Percentiles rank a stretch among this genome's conserved stretches.
Evolutionary conservation across 2,329 filamentous ascomycete species (phyloP).

Genomic region (Plenodomus lindquistii): DNA sequence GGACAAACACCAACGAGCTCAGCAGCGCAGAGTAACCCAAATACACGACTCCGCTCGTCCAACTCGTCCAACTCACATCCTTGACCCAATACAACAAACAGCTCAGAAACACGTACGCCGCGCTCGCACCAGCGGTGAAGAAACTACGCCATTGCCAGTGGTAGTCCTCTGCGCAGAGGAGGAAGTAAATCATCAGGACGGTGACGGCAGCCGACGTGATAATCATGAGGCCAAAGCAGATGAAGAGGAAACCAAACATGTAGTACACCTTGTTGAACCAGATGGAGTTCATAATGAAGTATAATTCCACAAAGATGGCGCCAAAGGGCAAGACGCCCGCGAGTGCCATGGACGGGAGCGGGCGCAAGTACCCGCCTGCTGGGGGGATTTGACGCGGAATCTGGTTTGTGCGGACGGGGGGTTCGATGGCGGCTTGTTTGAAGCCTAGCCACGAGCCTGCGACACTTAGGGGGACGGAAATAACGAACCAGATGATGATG

Average conservation of each 20-base stretch:
- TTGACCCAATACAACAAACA: slow-evolving; percentile 89
- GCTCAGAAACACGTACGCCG: slow-evolving; percentile 88
- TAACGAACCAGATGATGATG: slow-evolving; percentile 93
- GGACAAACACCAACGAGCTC: slow-evolving; percentile 87
- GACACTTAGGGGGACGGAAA: slow-evolving; percentile 89
- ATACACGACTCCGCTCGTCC: slow-evolving; percentile 88
- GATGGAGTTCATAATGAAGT: slow-evolving; percentile 99
- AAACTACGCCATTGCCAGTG: slow-evolving; percentile 99
- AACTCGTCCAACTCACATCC: slow-evolving; percentile 80
- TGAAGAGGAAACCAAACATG: slow-evolving; percentile 99
- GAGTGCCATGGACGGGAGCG: slow-evolving; percentile 86
- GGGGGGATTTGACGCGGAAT: slow-evolving; percentile 96
- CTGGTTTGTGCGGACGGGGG: slow-evolving; percentile 93
- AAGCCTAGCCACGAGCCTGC: slow-evolving; percentile 94
- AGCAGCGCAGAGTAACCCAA: slow-evolving; percentile 89
- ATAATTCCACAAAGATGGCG: slow-evolving; percentile 96
- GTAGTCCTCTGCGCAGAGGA: slow-evolving; percentile 96
- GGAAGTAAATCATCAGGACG: slow-evolving; percentile 91
- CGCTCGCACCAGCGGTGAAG: slow-evolving; percentile 85
- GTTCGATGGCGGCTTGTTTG: slow-evolving; percentile 67
- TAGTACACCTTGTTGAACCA: slow-evolving; percentile 99
- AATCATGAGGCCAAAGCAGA: slow-evolving; percentile 97
- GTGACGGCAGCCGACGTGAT: slow-evolving; percentile 92
- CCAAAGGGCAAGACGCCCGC: slow-evolving; percentile 93
- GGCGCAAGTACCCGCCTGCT: slow-evolving; percentile 77